Conservation (phyloP, 2,329 filamentous ascomycete species). For the Fusarium compactum region DNA sequence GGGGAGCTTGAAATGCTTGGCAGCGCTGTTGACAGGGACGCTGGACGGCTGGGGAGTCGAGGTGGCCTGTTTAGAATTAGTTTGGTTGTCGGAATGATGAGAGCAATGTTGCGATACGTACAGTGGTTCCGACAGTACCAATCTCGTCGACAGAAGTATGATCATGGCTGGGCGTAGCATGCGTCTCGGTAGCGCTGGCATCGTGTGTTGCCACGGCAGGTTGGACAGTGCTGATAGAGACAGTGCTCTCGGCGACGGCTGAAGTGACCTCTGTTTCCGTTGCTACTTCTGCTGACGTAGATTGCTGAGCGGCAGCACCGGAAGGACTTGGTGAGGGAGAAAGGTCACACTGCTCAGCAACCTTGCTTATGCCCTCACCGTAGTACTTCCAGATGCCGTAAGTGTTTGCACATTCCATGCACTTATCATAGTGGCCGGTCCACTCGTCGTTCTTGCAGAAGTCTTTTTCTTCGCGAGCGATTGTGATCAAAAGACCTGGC, state of each 20-base stretch:
- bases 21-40: slow-evolving; percentile 16
- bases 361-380: slow-evolving; percentile 51
- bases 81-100: background rate
- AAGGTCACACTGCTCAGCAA: slow-evolving; percentile 49
- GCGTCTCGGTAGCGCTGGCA: background rate
- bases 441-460: slow-evolving; percentile 57
- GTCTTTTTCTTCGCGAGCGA: slow-evolving; percentile 47
- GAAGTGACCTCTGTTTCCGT: background rate
- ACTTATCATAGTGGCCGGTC: slow-evolving; percentile 55
- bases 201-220: background rate
- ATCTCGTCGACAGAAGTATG: slow-evolving; percentile 16
- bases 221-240: background rate
- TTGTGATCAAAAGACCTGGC: slow-evolving; percentile 48
- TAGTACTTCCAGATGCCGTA: slow-evolving; percentile 61
- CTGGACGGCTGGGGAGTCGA: slow-evolving; percentile 18
- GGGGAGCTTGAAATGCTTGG: slow-evolving; percentile 23
- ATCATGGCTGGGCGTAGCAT: background rate
- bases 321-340: slow-evolving; percentile 35
- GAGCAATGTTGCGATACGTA: background rate
- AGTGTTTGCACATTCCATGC: slow-evolving; percentile 58
- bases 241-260: background rate
- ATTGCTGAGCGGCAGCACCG: slow-evolving; percentile 7
- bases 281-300: background rate
- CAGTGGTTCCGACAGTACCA: slow-evolving; percentile 30
- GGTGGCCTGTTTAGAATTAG: background rate